These are phyloP conservation scores for Claviceps sp. DNA, from an alignment of 2,329 filamentous ascomycete species.

Conservation along the genomic window DNA sequence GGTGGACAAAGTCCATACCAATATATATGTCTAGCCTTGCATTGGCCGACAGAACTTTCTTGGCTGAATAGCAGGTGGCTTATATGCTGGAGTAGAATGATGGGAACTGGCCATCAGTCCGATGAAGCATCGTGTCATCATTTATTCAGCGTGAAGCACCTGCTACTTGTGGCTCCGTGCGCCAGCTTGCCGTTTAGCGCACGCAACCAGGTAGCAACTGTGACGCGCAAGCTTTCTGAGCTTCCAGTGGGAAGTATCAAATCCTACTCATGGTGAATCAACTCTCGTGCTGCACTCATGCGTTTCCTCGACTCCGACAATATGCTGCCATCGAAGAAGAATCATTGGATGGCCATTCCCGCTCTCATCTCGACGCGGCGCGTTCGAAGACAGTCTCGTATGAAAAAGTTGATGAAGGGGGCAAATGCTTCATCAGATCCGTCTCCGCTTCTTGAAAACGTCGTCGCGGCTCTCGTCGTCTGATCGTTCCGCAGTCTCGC, in stretches of 20 bases:
- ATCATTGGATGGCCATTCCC: no score
- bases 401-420: not conserved
- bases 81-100: no score
- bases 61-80: no score
- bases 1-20: no score
- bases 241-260: not conserved
- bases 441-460: constrained; percentile 49
- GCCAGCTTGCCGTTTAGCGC: not conserved
- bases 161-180: not conserved
- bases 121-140: no score
- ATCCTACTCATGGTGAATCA: not conserved
- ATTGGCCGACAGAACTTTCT: no score
- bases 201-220: not conserved
- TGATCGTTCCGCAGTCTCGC: constrained; percentile 40
- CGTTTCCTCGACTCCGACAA: no score
- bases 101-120: not conserved
- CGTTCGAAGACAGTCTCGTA: not conserved
- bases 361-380: not conserved
- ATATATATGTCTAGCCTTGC: no score
- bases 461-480: constrained; percentile 42
- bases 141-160: no score
- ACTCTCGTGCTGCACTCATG: not conserved
- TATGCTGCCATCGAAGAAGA: no score
- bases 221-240: not conserved
- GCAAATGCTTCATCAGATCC: constrained; percentile 29